These are phyloP conservation scores for Ophiocytium majus DNA, from an alignment of 352 stramenopile species.

Conservation along the genomic window DNA sequence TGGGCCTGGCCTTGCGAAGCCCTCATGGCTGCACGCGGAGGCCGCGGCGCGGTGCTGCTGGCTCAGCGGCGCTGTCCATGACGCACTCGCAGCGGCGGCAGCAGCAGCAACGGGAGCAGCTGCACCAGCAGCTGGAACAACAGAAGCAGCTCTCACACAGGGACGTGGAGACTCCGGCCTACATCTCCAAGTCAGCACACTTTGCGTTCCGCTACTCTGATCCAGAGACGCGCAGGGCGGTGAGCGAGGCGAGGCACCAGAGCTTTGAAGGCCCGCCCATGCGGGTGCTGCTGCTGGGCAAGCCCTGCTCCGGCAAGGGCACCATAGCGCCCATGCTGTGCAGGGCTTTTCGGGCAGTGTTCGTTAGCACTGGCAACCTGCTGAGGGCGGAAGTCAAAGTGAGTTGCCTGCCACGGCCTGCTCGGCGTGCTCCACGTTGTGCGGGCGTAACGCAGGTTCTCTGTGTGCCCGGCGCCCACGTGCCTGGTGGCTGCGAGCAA, in stretches of 20 bases:
- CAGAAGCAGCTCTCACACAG: background rate
- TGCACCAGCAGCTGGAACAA: too few relatives aligned
- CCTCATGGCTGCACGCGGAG: too few relatives aligned
- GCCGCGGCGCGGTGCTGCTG: too few relatives aligned
- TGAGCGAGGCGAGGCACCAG: slow-evolving; percentile 6
- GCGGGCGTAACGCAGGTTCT: too few relatives aligned
- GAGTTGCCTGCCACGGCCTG: too few relatives aligned
- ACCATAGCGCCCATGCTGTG: slow-evolving; percentile 82
- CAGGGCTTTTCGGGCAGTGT: slow-evolving; percentile 72
- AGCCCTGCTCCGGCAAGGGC: slow-evolving; percentile 88
- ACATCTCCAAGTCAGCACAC: background rate
- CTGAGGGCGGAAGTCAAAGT: slow-evolving; percentile 74
- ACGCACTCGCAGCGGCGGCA: too few relatives aligned
- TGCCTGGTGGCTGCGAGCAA: too few relatives aligned
- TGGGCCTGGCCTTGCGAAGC: too few relatives aligned
- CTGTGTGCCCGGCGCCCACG: too few relatives aligned
- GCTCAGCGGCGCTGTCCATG: too few relatives aligned
- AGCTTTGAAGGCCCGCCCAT: slow-evolving; percentile 38
- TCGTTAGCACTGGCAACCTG: slow-evolving; percentile 90
- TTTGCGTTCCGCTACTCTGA: background rate
- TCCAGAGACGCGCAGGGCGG: background rate
- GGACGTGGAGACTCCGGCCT: background rate
- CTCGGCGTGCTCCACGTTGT: too few relatives aligned
- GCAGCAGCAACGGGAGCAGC: too few relatives aligned
- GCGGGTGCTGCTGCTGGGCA: slow-evolving; percentile 78